Evolutionary conservation across 1,139 yeast genomes (phyloP).

Genomic region (Geotrichum bryndzae): DNA sequence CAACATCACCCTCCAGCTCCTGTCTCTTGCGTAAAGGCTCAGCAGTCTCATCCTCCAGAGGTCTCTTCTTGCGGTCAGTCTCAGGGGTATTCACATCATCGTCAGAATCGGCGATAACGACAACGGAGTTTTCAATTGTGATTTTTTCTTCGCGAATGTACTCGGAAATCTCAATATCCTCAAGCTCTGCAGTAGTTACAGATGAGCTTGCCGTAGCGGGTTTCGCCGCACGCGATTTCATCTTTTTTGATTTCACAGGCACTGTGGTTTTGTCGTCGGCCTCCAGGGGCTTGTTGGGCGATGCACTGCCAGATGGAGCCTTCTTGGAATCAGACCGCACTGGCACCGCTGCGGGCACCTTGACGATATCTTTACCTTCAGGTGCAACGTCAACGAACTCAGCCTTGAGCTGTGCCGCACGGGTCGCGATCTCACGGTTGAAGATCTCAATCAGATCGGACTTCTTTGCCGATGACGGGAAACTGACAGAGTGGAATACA

Average conservation of each 20-base stretch:
- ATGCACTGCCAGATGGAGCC: not conserved
- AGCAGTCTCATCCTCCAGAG: not conserved
- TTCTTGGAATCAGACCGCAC: not conserved
- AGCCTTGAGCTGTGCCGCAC: not conserved
- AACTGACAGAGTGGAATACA: slow-evolving; percentile 50
- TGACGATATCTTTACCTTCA: slow-evolving; percentile 1
- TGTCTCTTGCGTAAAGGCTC: not conserved
- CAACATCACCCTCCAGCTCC: not conserved
- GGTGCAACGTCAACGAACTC: not conserved
- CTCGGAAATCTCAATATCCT: not conserved
- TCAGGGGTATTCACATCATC: not conserved
- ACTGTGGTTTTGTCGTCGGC: not conserved
- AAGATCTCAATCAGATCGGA: slow-evolving; percentile 51
- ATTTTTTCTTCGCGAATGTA: not conserved
- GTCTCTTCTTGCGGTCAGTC: not conserved
- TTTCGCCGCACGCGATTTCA: not conserved
- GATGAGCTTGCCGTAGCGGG: not conserved
- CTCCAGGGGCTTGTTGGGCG: not conserved
- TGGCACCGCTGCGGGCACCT: not conserved
- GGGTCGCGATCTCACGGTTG: slow-evolving; percentile 41
- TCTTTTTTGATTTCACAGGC: not conserved
- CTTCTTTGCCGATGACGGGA: slow-evolving; percentile 59
- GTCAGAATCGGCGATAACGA: not conserved
- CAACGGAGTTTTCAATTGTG: not conserved
- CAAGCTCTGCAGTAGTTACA: not conserved